Conservation (phyloP, 352 stramenopile species). For the Phytophthora podocarpi region DNA sequence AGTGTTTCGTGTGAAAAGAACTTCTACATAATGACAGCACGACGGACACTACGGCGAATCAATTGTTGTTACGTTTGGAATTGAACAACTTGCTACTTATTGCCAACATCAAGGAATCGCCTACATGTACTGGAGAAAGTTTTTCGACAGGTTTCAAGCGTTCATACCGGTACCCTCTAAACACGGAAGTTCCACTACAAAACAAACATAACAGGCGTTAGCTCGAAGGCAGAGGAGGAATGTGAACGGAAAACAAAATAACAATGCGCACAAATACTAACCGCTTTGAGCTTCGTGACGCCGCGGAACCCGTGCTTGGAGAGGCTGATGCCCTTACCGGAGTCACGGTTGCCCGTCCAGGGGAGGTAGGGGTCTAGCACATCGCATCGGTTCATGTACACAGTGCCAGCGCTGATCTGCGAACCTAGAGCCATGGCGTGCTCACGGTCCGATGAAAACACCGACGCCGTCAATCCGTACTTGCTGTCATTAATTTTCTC, state of each 20-base stretch:
- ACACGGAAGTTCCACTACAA: conserved; percentile 77
- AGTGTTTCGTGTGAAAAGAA: too few species aligned
- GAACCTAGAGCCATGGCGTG: conserved; percentile 57
- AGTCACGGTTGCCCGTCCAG: conserved; percentile 81
- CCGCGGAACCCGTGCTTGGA: conserved; percentile 84
- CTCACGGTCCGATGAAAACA: conserved; percentile 72
- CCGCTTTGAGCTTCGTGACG: conserved; percentile 82
- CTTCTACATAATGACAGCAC: too few species aligned
- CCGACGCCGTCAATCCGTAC: conserved; percentile 77
- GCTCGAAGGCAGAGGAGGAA: not conserved
- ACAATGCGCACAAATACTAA: conserved; percentile 30
- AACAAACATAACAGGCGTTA: conserved; percentile 17
- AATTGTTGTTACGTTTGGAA: not conserved
- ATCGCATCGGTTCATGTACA: conserved; percentile 90
- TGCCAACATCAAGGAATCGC: too few species aligned
- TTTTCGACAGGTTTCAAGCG: not conserved
- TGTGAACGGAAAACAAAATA: not conserved
- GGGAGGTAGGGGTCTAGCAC: conserved; percentile 80
- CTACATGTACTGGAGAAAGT: not conserved
- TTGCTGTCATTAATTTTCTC: conserved; percentile 81
- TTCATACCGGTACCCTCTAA: conserved; percentile 35
- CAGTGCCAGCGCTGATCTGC: conserved; percentile 72
- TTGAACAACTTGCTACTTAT: not conserved
- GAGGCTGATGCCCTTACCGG: conserved; percentile 82
- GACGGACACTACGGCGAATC: too few species aligned